A percentile compares a stretch with the other conserved stretches of the same genome.
phyloP scores from a whole-genome alignment of 352 stramenopile genomes.

The Phytophthora fragariae region DNA sequence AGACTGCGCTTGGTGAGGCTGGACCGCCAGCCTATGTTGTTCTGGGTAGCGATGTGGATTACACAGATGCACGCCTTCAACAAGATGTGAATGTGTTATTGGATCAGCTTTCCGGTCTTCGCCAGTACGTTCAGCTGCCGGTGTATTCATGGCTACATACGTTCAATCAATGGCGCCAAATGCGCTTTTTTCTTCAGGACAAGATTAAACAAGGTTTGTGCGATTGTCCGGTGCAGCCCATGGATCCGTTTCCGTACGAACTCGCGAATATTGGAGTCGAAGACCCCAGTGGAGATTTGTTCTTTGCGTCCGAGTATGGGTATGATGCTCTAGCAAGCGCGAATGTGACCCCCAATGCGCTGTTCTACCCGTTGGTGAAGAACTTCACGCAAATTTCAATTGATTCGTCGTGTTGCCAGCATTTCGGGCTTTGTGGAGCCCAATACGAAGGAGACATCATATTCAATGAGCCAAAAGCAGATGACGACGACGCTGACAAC shows the following conservation, averaged over 20 bases:
- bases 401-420: constrained; percentile 90
- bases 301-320: constrained; percentile 14
- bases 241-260: constrained; percentile 87
- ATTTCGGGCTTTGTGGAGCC: constrained; percentile 87
- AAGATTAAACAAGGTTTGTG: constrained; percentile 69
- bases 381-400: constrained; percentile 90
- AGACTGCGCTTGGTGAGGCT: constrained; percentile 86
- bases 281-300: constrained; percentile 21
- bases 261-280: constrained; percentile 31
- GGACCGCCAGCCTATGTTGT: constrained; percentile 91
- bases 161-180: constrained; percentile 89
- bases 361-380: constrained; percentile 85
- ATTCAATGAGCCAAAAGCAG: constrained; percentile 47
- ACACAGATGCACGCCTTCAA: constrained; percentile 69
- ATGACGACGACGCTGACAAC: background rate
- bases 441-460: constrained; percentile 90
- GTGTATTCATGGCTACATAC: constrained; percentile 91
- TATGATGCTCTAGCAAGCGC: constrained; percentile 14
- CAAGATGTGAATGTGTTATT: constrained; percentile 71
- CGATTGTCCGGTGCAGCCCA: constrained; percentile 78
- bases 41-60: constrained; percentile 63
- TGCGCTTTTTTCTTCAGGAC: constrained; percentile 81
- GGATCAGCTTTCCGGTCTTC: constrained; percentile 74
- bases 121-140: constrained; percentile 81
- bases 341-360: constrained; percentile 67